These are phyloP conservation scores for Nemania sp. DNA, from an alignment of 2,329 filamentous ascomycete genomes.

Conservation along the genomic window DNA sequence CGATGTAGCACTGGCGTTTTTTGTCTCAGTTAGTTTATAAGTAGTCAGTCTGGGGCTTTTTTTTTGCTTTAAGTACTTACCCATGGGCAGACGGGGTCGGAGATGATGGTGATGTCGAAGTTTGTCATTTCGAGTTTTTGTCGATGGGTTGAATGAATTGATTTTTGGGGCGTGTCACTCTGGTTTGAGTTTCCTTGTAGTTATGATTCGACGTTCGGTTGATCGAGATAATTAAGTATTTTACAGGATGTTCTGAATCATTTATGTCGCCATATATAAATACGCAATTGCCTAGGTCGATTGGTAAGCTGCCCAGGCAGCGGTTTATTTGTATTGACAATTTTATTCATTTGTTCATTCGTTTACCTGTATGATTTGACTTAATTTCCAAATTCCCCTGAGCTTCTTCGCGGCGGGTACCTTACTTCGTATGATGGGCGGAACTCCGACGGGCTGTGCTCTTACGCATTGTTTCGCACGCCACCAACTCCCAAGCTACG, in stretches of 20 bases:
- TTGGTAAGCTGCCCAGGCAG: no score
- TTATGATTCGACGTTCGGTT: no score
- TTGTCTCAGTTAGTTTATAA: no score
- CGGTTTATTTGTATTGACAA: no score
- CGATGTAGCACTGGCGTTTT: constrained; percentile 45
- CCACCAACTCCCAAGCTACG: no score
- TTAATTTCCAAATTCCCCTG: neutral
- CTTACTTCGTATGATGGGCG: no score
- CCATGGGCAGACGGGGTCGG: constrained; percentile 24
- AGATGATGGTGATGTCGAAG: constrained; percentile 18
- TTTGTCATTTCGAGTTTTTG: constrained; percentile 26
- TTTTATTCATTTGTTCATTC: no score
- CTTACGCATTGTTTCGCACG: neutral
- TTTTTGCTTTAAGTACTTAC: constrained; percentile 33
- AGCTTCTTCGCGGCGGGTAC: neutral
- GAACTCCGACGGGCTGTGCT: constrained; percentile 22
- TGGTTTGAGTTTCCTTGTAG: neutral
- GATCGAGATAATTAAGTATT: neutral
- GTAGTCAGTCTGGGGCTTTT: no score
- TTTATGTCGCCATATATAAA: no score
- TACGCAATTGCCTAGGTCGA: no score
- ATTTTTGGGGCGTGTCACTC: neutral
- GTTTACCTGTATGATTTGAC: no score
- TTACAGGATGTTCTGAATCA: no score
- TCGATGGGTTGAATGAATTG: neutral